Percentiles rank a stretch among this genome's conserved stretches.
phyloP scores from a whole-genome alignment of 495 filamentous ascomycete genomes.

The Penicillium cosmopolitanum region DNA sequence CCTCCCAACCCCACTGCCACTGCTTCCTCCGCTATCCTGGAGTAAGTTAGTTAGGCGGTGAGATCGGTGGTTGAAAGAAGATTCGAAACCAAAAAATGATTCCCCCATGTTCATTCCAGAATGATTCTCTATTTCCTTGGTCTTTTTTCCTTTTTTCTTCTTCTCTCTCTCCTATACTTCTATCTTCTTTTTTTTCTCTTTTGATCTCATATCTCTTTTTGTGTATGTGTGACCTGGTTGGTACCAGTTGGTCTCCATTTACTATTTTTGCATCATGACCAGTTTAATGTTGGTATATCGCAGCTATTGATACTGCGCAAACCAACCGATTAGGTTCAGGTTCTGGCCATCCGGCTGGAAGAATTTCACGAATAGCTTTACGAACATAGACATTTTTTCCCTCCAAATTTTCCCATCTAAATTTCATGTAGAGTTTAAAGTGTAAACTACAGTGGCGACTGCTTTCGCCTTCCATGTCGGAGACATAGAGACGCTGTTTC shows the following conservation, averaged over 20 bases:
- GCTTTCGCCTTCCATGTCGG: no score
- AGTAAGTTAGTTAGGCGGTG: not conserved
- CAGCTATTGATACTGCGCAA: constrained; percentile 5
- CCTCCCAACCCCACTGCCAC: constrained; percentile 17
- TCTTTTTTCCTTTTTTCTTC: not conserved
- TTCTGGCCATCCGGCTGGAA: not conserved
- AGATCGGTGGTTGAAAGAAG: not conserved
- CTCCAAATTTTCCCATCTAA: not conserved
- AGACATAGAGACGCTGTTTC: no score
- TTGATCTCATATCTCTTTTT: not conserved
- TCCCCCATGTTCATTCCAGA: constrained; percentile 2
- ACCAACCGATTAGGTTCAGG: not conserved
- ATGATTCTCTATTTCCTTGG: not conserved
- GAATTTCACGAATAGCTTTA: constrained; percentile 6
- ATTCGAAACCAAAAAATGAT: not conserved
- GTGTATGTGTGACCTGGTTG: not conserved
- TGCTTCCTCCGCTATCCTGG: constrained; percentile 3
- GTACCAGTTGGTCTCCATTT: no score
- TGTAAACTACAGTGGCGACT: no score
- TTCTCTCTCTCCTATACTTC: not conserved
- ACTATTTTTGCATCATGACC: not conserved
- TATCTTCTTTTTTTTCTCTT: not conserved
- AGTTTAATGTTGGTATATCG: constrained; percentile 6
- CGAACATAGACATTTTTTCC: constrained; percentile 1
- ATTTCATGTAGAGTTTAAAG: not conserved